Base-by-base conservation (phyloP, 306 rosid species). In the Lathyrus aphaca region DNA sequence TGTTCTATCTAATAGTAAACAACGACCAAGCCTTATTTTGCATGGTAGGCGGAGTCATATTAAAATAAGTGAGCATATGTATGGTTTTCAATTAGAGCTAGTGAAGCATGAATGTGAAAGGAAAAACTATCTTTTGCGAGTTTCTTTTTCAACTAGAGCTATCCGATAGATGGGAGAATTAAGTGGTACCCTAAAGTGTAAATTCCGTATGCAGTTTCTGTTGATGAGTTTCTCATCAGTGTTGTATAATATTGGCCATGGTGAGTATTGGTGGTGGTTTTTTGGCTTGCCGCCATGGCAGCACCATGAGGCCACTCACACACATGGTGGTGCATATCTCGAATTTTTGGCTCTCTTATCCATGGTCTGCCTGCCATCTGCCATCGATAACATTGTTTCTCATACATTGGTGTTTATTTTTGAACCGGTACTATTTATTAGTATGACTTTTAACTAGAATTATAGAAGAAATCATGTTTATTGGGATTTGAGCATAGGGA, bases 31-130 rank as follows among this genome's bases (percentile, higher is more conserved):
- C 60, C 44, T 58, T 40, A 25, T 19, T 17, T 35, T 29, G 19
- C 16, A 19, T 4, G 35, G 27, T 18, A 11, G 37, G 16, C 51
- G 7, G 42, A 13, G 45, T 72, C 65, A 61, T 54, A 3, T 16
- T 35, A 3, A 66, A 63, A 23, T 38, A 65, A 17, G 9, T 12
- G 38, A 66, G 7, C 67, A 59, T 44, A 37, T 59, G 14, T 46
- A 56, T 63, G 56, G 35, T 57, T 27, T 66, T 65, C 10, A 64
- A 25, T 64, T 73, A 66, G 62, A 27, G 53, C 49, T 62, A 62
- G 51, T 61, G 6, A 15, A 40, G 61, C 48, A 56, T 68, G 60
- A 64, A 39, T 59, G 65, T 55, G 44, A 59, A 72, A 66, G 46
- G 65, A 71, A 42, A 62, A 55, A n/a, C 40, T 11, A 51, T 58